phyloP scores from a whole-genome alignment of 1,284 basidiomycete species.

The Heterobasidion annosum region DNA sequence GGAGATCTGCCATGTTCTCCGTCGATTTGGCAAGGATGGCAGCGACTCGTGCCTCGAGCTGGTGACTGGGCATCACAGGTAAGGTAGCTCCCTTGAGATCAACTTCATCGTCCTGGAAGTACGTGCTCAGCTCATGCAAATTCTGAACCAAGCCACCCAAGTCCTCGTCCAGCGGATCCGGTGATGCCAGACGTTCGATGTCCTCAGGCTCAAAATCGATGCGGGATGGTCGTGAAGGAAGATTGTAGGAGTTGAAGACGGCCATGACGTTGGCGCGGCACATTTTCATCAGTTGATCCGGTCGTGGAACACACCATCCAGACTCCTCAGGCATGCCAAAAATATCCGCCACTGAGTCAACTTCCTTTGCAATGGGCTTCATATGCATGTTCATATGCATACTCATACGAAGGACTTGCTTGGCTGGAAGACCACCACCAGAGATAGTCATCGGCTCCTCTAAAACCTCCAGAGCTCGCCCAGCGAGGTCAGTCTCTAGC shows the following conservation, averaged over 20 bases:
- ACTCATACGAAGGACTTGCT: slow-evolving; percentile 84
- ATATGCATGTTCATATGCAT: slow-evolving; percentile 37
- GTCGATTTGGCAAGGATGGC: slow-evolving; percentile 74
- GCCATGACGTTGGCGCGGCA: slow-evolving; percentile 75
- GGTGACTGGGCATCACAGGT: slow-evolving; percentile 37
- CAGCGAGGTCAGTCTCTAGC: slow-evolving; percentile 77
- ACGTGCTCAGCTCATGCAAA: slow-evolving; percentile 78
- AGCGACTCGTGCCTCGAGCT: slow-evolving; percentile 67
- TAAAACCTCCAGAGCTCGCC: slow-evolving; percentile 84
- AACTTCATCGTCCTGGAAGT: slow-evolving; percentile 60
- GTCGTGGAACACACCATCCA: slow-evolving; percentile 79
- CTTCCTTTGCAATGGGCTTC: slow-evolving; percentile 30
- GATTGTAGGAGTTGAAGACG: slow-evolving; percentile 77
- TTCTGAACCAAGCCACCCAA: slow-evolving; percentile 84
- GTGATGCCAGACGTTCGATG: slow-evolving; percentile 18
- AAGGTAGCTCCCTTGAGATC: slow-evolving; percentile 14
- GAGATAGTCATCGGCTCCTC: slow-evolving; percentile 81
- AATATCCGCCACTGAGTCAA: slow-evolving; percentile 53
- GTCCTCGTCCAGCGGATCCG: slow-evolving; percentile 47
- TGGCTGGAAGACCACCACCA: slow-evolving; percentile 69
- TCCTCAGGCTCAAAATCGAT: slow-evolving; percentile 60
- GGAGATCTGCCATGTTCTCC: slow-evolving; percentile 39
- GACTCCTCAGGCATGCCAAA: slow-evolving; percentile 78
- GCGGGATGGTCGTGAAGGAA: slow-evolving; percentile 63
- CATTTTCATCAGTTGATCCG: slow-evolving; percentile 47